These are phyloP conservation scores for Mycena albidolilacea DNA, from an alignment of 768 basidiomycete species.

Conservation along the genomic window DNA sequence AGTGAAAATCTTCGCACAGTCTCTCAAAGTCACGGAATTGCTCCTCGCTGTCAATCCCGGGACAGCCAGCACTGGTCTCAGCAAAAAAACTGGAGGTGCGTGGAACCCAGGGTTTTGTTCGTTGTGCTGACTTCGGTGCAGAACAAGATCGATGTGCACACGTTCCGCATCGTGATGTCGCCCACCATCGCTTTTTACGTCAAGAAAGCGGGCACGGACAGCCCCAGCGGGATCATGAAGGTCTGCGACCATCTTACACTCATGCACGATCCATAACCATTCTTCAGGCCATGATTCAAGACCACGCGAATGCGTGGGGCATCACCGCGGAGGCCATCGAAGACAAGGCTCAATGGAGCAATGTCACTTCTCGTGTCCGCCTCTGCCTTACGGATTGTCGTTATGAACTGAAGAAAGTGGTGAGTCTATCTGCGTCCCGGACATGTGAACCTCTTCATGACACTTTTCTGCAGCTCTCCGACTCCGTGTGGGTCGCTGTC, in stretches of 20 bases:
- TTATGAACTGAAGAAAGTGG: slow-evolving; percentile 28
- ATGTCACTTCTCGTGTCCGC: neutral
- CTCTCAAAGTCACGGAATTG: slow-evolving; percentile 13
- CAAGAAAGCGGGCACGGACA: neutral
- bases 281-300: neutral
- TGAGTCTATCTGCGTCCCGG: neutral
- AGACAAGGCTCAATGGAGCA: slow-evolving; percentile 5
- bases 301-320: neutral
- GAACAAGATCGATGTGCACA: slow-evolving; percentile 22
- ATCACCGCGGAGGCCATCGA: neutral
- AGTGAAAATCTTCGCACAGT: neutral
- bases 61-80: neutral
- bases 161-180: neutral
- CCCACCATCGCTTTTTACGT: neutral
- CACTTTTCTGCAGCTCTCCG: neutral
- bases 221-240: neutral
- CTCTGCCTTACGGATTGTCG: slow-evolving; percentile 9
- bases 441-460: too few species aligned
- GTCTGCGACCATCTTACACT: neutral
- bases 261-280: neutral
- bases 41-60: neutral
- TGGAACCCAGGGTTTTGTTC: neutral
- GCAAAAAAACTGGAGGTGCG: slow-evolving; percentile 16
- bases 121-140: neutral
- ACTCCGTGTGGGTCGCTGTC: neutral